A percentile compares a stretch with the other conserved stretches of the same genome.
phyloP scores from a whole-genome alignment of 2,329 filamentous ascomycete species.

The Sclerotinia subarctica region DNA sequence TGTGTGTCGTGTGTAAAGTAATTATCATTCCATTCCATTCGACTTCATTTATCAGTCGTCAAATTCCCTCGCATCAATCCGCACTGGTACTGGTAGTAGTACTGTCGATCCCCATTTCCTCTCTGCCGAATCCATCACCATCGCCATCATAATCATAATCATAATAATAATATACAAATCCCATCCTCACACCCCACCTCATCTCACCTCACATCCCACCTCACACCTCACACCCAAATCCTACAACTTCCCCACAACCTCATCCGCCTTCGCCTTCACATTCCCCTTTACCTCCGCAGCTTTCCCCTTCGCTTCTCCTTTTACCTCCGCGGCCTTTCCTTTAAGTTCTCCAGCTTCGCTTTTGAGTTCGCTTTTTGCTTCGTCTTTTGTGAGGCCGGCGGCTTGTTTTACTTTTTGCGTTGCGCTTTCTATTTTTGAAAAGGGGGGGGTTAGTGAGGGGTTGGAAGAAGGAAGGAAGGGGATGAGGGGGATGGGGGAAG shows the following conservation, averaged over 20 bases:
- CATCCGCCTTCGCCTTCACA: slow-evolving; percentile 32
- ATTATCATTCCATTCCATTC: not conserved
- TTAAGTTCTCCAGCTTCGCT: slow-evolving; percentile 41
- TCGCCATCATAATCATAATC: not conserved
- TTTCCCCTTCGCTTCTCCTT: slow-evolving; percentile 40
- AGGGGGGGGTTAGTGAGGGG: not conserved
- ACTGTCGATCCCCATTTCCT: not conserved
- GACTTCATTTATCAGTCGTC: not conserved
- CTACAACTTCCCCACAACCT: not conserved
- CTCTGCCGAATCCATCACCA: not conserved
- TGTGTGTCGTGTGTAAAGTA: not conserved
- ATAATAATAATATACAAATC: not conserved
- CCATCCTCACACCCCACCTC: not conserved
- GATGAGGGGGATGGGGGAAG: no score
- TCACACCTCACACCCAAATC: not conserved
- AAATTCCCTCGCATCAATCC: not conserved
- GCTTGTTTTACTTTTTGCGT: slow-evolving; percentile 50
- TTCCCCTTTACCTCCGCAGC: slow-evolving; percentile 43
- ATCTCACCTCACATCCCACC: not conserved
- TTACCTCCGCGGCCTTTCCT: slow-evolving; percentile 44
- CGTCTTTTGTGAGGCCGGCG: slow-evolving; percentile 39
- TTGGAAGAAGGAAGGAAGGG: not conserved
- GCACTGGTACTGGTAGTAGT: no score
- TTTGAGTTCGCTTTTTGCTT: slow-evolving; percentile 16
- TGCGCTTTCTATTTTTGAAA: slow-evolving; percentile 36